Conservation (phyloP, 2,329 filamentous ascomycete species). For the Neonectria punicea region DNA sequence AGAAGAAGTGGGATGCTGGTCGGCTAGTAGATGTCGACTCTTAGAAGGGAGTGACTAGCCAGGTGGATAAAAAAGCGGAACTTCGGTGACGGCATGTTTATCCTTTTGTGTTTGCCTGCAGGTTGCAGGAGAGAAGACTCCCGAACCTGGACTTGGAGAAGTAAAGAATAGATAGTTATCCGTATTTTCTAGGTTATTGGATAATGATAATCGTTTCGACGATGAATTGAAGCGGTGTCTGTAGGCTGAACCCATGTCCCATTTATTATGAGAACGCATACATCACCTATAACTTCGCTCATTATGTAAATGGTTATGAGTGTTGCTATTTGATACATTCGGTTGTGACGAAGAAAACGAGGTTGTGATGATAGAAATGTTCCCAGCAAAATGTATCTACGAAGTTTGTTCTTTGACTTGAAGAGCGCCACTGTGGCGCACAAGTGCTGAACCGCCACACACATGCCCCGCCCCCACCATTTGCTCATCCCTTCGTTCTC, state of each 20-base stretch:
- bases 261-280: background rate
- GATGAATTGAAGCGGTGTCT: background rate
- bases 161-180: constrained; percentile 29
- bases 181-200: constrained; percentile 4
- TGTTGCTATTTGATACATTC: background rate
- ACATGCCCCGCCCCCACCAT: constrained; percentile 17
- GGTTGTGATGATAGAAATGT: background rate
- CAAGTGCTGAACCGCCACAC: constrained; percentile 13
- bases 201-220: constrained; percentile 10
- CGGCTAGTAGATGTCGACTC: constrained; percentile 50
- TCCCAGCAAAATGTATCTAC: background rate
- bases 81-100: background rate
- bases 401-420: background rate
- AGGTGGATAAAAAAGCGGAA: constrained; percentile 10
- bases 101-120: constrained; percentile 12
- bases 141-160: constrained; percentile 25
- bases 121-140: constrained; percentile 10
- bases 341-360: no score
- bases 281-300: background rate
- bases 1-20: constrained; percentile 61
- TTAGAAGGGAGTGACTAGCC: constrained; percentile 28
- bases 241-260: background rate
- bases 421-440: constrained; percentile 13
- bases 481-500: constrained; percentile 8
- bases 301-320: background rate